A percentile compares a stretch with the other conserved stretches of the same genome.
Evolutionary conservation across 495 filamentous ascomycete genomes (phyloP).

Genomic region (Aeminium ludgeri): DNA sequence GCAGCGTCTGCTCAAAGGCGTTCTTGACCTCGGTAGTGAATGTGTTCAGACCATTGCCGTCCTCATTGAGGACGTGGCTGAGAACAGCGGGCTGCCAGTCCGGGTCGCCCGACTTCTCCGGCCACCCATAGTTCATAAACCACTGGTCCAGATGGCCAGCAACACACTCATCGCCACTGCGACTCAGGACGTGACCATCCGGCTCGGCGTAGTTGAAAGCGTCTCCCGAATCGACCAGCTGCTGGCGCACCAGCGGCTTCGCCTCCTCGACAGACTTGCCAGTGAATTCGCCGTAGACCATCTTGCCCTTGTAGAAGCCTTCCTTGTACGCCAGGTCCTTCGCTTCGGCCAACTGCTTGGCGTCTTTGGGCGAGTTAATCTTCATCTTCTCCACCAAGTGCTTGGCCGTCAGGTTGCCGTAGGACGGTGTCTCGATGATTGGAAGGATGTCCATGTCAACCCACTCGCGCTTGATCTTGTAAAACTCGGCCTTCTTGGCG

Average conservation of each 20-base stretch:
- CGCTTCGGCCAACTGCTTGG: conserved; percentile 73
- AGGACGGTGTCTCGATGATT: conserved; percentile 79
- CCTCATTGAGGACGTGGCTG: conserved; percentile 51
- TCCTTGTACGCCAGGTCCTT: conserved; percentile 96
- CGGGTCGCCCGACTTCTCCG: conserved; percentile 44
- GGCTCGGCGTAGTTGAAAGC: conserved; percentile 91
- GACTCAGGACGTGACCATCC: conserved; percentile 67
- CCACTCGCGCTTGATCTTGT: conserved; percentile 95
- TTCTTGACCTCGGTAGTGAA: conserved; percentile 67
- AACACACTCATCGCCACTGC: conserved; percentile 78
- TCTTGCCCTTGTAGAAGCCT: conserved; percentile 90
- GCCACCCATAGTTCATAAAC: conserved; percentile 77
- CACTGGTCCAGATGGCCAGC: conserved; percentile 91
- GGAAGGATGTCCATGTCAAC: conserved; percentile 71
- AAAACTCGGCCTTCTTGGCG: conserved; percentile 92
- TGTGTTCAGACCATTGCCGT: conserved; percentile 46
- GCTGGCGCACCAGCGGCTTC: conserved; percentile 69
- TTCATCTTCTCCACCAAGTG: conserved; percentile 81
- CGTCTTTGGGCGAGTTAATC: conserved; percentile 89
- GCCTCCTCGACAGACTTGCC: conserved; percentile 69
- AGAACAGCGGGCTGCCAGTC: conserved; percentile 61
- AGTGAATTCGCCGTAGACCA: conserved; percentile 78
- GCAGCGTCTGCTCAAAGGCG: conserved; percentile 63
- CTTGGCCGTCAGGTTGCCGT: conserved; percentile 68
- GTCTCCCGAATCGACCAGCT: conserved; percentile 59